phyloP scores from a whole-genome alignment of 106 monocot species.

The Platanthera zijinensis region DNA sequence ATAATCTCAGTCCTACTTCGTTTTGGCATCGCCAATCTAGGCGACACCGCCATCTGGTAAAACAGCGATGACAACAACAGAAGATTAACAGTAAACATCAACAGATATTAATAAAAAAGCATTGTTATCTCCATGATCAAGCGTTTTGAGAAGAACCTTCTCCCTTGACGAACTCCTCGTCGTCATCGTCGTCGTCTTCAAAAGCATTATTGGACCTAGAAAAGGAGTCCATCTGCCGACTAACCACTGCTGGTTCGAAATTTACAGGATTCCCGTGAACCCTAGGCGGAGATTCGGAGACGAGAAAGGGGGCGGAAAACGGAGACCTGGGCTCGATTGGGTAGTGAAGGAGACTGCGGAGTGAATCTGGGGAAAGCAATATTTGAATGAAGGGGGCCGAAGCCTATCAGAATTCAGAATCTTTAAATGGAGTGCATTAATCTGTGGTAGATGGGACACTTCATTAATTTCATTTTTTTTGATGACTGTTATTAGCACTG shows the following conservation, averaged over 20 bases:
- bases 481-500: no score
- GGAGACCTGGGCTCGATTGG: not conserved
- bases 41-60: not conserved
- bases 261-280: not conserved
- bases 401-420: no score
- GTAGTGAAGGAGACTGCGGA: not conserved
- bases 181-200: constrained; percentile 29
- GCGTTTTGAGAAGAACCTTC: constrained; percentile 27
- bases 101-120: not conserved
- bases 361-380: not conserved
- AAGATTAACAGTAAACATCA: not conserved
- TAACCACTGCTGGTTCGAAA: not conserved
- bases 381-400: no score
- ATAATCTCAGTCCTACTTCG: not conserved
- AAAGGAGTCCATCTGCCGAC: constrained; percentile 16
- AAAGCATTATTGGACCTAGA: constrained; percentile 26
- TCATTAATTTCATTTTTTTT: no score
- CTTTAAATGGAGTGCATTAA: no score
- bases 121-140: not conserved
- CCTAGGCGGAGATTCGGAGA: not conserved
- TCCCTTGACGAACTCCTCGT: constrained; percentile 28
- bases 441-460: no score
- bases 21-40: not conserved
- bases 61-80: not conserved
- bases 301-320: not conserved